These are phyloP conservation scores for Athelia psychrophila DNA, from an alignment of 1,284 basidiomycete species.

Conservation along the genomic window DNA sequence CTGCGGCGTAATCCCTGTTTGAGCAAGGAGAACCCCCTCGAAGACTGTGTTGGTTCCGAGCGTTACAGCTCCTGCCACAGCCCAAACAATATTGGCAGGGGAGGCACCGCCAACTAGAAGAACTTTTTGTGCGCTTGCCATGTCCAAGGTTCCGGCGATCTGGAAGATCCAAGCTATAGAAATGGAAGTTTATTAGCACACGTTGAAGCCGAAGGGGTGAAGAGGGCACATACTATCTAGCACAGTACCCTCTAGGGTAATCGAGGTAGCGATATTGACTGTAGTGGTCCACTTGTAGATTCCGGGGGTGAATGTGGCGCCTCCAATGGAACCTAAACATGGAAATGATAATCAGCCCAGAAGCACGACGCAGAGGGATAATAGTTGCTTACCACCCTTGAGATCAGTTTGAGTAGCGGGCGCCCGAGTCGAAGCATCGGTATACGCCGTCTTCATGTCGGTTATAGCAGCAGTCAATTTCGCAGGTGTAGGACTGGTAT, in stretches of 20 bases:
- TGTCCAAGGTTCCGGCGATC: conserved; percentile 11
- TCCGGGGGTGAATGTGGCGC: conserved; percentile 9
- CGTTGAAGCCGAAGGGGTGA: background rate
- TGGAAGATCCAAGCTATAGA: conserved; percentile 21
- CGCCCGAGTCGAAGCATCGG: conserved; percentile 7
- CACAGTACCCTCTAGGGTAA: conserved; percentile 6
- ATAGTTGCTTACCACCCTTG: conserved; percentile 7
- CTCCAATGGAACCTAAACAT: conserved; percentile 9
- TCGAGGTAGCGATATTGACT: conserved; percentile 7
- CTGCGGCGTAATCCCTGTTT: conserved; percentile 10
- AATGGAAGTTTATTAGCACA: background rate
- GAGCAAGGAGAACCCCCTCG: conserved; percentile 17
- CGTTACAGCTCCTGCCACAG: conserved; percentile 12
- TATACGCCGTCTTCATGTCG: conserved; percentile 14
- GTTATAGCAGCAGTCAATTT: conserved; percentile 9
- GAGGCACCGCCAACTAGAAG: conserved; percentile 17
- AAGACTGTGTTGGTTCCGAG: conserved; percentile 9
- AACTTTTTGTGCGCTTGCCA: conserved; percentile 9
- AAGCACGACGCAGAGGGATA: background rate
- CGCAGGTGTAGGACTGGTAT: conserved; percentile 11
- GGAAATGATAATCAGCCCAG: conserved; percentile 8
- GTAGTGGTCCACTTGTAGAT: conserved; percentile 13
- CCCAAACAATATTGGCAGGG: conserved; percentile 20
- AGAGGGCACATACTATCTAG: conserved; percentile 5
- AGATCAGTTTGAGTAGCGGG: conserved; percentile 7